phyloP scores from a whole-genome alignment of 1,139 yeast species.

The Nakaseomyces bracarensis region DNA sequence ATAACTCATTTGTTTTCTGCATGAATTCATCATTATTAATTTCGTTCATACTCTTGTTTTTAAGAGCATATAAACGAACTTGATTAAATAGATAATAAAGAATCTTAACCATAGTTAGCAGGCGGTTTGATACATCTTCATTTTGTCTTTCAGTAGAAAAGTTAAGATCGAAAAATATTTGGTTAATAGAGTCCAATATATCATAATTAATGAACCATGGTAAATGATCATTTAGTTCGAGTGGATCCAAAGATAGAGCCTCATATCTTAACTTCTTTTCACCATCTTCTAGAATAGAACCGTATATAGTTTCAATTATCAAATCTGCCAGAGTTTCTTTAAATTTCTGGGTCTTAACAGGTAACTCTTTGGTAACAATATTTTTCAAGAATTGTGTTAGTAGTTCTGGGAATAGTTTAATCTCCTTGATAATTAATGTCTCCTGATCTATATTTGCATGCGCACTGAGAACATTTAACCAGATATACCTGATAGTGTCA shows the following conservation, averaged over 20 bases:
- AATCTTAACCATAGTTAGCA: constrained; percentile 31
- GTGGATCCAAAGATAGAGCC: constrained; percentile 22
- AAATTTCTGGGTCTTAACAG: constrained; percentile 24
- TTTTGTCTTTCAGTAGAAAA: constrained; percentile 15
- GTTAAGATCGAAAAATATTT: constrained; percentile 27
- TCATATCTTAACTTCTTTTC: constrained; percentile 37
- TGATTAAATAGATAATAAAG: constrained; percentile 34
- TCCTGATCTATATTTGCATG: constrained; percentile 9
- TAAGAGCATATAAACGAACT: constrained; percentile 28
- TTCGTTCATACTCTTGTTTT: constrained; percentile 12
- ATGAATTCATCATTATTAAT: constrained; percentile 9
- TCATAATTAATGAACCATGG: constrained; percentile 33
- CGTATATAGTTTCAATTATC: constrained; percentile 36
- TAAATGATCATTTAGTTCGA: constrained; percentile 24
- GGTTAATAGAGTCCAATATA: constrained; percentile 24
- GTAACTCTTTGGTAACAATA: constrained; percentile 13
- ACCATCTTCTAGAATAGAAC: constrained; percentile 36
- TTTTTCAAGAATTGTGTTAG: constrained; percentile 35
- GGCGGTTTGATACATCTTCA: constrained; percentile 3
- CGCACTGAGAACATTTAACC: constrained; percentile 16
- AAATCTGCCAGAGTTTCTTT: constrained; percentile 33
- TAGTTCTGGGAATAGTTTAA: constrained; percentile 35
- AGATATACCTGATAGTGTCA: constrained; percentile 9
- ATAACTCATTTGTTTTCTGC: constrained; percentile 13
- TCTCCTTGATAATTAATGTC: constrained; percentile 25